A percentile compares a stretch with the other conserved stretches of the same genome.
Evolutionary conservation across 352 stramenopile species (phyloP).

Genomic region (Pythium dissotocum): DNA sequence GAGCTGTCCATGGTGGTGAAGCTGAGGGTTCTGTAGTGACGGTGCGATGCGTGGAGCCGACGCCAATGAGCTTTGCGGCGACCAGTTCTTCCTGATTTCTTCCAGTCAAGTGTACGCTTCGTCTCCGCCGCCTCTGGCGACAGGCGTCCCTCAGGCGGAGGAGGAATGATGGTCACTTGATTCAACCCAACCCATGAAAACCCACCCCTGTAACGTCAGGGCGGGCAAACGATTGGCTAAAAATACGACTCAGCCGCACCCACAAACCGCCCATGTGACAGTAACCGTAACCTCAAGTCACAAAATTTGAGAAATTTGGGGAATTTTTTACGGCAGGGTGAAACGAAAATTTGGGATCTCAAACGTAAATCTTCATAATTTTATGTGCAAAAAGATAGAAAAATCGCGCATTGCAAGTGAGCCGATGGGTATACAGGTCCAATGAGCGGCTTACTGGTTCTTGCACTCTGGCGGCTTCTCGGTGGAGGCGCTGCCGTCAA

Average conservation of each 20-base stretch:
- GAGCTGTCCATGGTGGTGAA: slow-evolving; percentile 1
- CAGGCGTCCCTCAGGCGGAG: not conserved
- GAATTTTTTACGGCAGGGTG: not conserved
- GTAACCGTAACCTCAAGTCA: not conserved
- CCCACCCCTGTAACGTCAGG: not conserved
- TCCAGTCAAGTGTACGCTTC: too few species aligned
- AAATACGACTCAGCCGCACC: not conserved
- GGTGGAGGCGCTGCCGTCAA: slow-evolving; percentile 62
- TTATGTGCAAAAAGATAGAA: slow-evolving; percentile 34
- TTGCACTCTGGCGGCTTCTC: slow-evolving; percentile 90
- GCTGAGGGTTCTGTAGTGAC: too few species aligned
- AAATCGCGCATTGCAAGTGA: not conserved
- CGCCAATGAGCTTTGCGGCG: not conserved
- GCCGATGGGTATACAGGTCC: not conserved
- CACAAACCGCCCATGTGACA: not conserved
- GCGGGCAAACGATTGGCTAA: slow-evolving; percentile 3
- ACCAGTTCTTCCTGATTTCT: not conserved
- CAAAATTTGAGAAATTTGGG: not conserved
- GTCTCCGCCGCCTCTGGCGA: not conserved
- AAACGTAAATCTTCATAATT: slow-evolving; percentile 27
- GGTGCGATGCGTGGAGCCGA: not conserved
- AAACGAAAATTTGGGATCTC: not conserved
- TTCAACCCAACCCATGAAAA: slow-evolving; percentile 9
- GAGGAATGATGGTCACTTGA: slow-evolving; percentile 14
- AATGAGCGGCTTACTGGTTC: slow-evolving; percentile 72